These are phyloP conservation scores for Ophiostoma piceae DNA, from an alignment of 2,329 filamentous ascomycete genomes.

Conservation along the genomic window DNA sequence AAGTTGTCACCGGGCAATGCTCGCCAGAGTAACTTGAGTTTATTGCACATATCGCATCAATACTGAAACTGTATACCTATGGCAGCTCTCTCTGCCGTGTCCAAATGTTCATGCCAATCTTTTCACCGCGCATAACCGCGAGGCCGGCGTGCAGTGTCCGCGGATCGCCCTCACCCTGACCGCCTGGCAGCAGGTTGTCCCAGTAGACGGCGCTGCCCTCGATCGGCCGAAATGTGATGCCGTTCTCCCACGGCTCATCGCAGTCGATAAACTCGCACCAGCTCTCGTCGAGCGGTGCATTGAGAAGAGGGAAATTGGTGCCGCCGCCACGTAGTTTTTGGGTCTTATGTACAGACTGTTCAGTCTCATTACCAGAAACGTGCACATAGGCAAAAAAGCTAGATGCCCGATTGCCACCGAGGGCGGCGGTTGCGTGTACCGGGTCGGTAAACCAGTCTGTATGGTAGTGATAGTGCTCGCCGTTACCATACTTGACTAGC, in stretches of 20 bases:
- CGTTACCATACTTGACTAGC: conserved; percentile 43
- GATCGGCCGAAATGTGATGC: conserved; percentile 45
- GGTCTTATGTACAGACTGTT: neutral
- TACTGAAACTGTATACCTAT: neutral
- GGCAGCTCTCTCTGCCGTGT: conserved; percentile 36
- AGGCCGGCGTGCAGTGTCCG: conserved; percentile 45
- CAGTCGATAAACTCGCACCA: conserved; percentile 47
- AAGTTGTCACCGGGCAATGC: neutral
- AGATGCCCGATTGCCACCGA: conserved; percentile 42
- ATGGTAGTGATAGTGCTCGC: conserved; percentile 46
- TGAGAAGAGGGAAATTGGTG: conserved; percentile 45
- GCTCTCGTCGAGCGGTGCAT: conserved; percentile 33
- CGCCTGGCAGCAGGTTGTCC: conserved; percentile 41
- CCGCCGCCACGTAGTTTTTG: conserved; percentile 39
- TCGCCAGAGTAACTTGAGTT: neutral
- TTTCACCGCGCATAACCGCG: conserved; percentile 42
- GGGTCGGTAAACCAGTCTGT: conserved; percentile 47
- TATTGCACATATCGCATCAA: neutral
- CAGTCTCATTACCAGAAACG: conserved; percentile 26
- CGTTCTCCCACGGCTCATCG: conserved; percentile 43
- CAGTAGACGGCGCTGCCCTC: conserved; percentile 47
- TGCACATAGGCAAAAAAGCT: conserved; percentile 47
- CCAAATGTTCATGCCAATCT: conserved; percentile 51
- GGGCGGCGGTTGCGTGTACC: conserved; percentile 35
- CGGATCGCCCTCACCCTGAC: conserved; percentile 40